These are phyloP conservation scores for Pythium myriotylum DNA, from an alignment of 352 stramenopile genomes.

Conservation along the genomic window DNA sequence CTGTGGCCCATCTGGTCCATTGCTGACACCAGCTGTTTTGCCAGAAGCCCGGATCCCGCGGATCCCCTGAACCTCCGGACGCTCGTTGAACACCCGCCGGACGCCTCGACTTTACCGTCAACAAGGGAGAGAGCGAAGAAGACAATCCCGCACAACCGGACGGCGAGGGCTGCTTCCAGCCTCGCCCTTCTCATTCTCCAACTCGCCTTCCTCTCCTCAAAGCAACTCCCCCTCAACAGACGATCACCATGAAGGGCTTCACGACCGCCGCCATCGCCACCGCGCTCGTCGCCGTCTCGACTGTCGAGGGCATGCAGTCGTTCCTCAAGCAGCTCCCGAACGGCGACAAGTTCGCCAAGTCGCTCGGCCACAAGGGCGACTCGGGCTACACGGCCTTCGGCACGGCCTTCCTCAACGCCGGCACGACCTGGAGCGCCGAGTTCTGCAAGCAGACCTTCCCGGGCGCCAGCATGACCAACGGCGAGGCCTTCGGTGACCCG, in stretches of 20 bases:
- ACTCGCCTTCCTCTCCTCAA: conserved; percentile 12
- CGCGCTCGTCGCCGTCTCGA: conserved; percentile 71
- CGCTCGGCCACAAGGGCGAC: conserved; percentile 12
- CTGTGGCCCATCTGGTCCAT: not conserved
- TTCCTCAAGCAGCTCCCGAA: conserved; percentile 37
- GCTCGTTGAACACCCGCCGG: not conserved
- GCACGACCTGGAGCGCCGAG: conserved; percentile 31
- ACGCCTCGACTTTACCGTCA: not conserved
- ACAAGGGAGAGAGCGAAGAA: not conserved
- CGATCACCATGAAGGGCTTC: conserved; percentile 21
- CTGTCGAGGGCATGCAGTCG: conserved; percentile 53
- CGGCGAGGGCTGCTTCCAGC: too few species aligned
- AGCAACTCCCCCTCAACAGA: conserved; percentile 1
- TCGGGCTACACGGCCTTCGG: conserved; percentile 24
- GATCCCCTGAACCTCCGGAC: too few species aligned
- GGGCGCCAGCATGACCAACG: conserved; percentile 45
- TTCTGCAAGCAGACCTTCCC: conserved; percentile 45
- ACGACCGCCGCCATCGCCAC: conserved; percentile 28
- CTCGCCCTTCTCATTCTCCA: conserved; percentile 13
- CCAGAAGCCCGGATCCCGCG: conserved; percentile 6
- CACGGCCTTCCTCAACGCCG: conserved; percentile 35
- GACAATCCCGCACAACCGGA: not conserved
- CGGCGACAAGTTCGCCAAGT: conserved; percentile 19
- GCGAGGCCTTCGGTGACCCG: conserved; percentile 60
- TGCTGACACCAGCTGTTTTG: not conserved